Conservation (phyloP, 2,329 filamentous ascomycete species). For the Ophiostoma perfectum region DNA sequence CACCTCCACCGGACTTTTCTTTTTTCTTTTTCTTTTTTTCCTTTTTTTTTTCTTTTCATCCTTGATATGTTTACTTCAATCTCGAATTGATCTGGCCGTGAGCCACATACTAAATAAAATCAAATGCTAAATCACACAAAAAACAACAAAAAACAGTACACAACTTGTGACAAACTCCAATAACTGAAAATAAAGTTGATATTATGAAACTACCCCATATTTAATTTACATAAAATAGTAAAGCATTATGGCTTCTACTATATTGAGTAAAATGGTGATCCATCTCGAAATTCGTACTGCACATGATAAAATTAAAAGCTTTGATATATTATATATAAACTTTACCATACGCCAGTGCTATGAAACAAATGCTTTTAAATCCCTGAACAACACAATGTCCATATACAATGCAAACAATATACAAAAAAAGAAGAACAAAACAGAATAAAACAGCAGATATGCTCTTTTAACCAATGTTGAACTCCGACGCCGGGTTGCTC, state of each 20-base stretch:
- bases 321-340: neutral
- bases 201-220: too few relatives aligned
- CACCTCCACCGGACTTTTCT: neutral
- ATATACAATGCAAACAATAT: constrained; percentile 8
- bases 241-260: too few relatives aligned
- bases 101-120: neutral
- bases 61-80: neutral
- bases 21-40: constrained; percentile 2
- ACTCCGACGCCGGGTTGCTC: constrained; percentile 27
- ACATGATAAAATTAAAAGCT: too few relatives aligned
- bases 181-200: too few relatives aligned
- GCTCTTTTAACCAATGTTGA: constrained; percentile 27
- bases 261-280: too few relatives aligned
- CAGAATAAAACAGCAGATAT: neutral
- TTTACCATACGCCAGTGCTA: constrained; percentile 13
- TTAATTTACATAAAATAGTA: too few relatives aligned
- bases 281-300: too few relatives aligned
- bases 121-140: neutral
- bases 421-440: neutral
- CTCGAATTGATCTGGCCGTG: too few relatives aligned
- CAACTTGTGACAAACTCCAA: too few relatives aligned
- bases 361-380: constrained; percentile 17
- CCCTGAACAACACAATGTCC: constrained; percentile 13
- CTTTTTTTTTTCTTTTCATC: neutral
- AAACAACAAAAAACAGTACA: too few relatives aligned